Percentiles rank a stretch among this genome's conserved stretches.
Evolutionary conservation across 768 basidiomycete species (phyloP).

Genomic region (Paxillus involutus): DNA sequence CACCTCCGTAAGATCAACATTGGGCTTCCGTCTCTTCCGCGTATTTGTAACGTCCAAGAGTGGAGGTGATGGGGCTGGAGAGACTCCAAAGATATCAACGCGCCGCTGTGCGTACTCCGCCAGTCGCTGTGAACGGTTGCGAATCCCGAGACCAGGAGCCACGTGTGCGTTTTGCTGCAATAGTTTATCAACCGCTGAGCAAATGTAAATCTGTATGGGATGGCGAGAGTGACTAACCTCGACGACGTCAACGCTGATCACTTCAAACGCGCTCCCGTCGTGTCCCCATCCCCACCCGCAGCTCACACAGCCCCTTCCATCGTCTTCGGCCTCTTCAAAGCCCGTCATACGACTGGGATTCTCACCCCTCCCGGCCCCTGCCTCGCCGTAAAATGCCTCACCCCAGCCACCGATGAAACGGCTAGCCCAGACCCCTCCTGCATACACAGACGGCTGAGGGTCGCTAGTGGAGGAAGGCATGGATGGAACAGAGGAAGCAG

Average conservation of each 20-base stretch:
- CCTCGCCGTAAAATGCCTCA: constrained; percentile 32
- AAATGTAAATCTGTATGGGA: neutral
- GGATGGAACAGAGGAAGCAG: constrained; percentile 21
- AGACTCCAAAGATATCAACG: constrained; percentile 39
- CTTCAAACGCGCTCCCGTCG: constrained; percentile 75
- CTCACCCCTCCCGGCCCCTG: constrained; percentile 28
- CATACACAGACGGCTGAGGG: constrained; percentile 21
- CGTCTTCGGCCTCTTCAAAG: constrained; percentile 47
- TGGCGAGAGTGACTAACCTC: constrained; percentile 44
- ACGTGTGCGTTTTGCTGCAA: constrained; percentile 52
- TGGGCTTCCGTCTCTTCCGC: constrained; percentile 30
- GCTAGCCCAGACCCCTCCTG: constrained; percentile 33
- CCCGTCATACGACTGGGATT: constrained; percentile 23
- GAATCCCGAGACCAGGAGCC: constrained; percentile 51
- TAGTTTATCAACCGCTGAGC: constrained; percentile 3
- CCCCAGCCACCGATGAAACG: constrained; percentile 46
- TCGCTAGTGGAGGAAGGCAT: constrained; percentile 27
- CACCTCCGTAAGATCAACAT: constrained; percentile 22
- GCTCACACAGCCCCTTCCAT: constrained; percentile 61
- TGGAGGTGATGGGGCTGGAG: constrained; percentile 27
- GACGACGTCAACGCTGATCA: constrained; percentile 61
- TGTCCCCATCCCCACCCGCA: constrained; percentile 79
- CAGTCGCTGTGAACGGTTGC: constrained; percentile 66
- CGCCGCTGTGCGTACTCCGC: constrained; percentile 66
- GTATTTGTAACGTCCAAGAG: constrained; percentile 33